These are phyloP conservation scores for Hymenotorrendiella dingleyae DNA, from an alignment of 2,329 filamentous ascomycete genomes.

Conservation along the genomic window DNA sequence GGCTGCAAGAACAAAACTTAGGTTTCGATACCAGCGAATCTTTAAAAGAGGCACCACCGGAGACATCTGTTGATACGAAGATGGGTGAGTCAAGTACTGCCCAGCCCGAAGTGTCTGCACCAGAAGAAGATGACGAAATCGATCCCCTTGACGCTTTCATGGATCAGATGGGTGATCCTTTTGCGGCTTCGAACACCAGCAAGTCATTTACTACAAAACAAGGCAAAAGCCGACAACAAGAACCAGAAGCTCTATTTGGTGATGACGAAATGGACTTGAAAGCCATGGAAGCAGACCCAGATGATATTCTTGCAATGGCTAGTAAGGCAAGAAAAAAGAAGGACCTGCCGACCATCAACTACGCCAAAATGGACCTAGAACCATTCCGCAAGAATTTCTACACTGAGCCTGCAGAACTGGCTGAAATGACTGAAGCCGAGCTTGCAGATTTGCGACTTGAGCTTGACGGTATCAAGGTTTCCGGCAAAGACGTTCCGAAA, in stretches of 20 bases:
- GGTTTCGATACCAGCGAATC: slow-evolving; percentile 29
- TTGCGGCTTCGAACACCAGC: slow-evolving; percentile 35
- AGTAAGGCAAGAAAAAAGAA: slow-evolving; percentile 75
- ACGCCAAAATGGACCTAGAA: slow-evolving; percentile 78
- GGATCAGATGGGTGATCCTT: slow-evolving; percentile 52
- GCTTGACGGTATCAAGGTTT: slow-evolving; percentile 91
- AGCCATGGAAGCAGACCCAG: slow-evolving; percentile 56
- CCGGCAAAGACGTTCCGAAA: slow-evolving; percentile 81
- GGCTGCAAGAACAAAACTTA: slow-evolving; percentile 41
- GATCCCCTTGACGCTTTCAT: slow-evolving; percentile 98
- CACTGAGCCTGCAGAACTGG: slow-evolving; percentile 78
- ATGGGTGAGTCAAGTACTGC: slow-evolving; percentile 30
- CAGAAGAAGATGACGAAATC: slow-evolving; percentile 63
- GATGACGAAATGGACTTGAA: slow-evolving; percentile 70
- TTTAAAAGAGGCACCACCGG: slow-evolving; percentile 41
- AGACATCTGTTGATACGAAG: slow-evolving; percentile 33
- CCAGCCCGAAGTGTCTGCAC: slow-evolving; percentile 20
- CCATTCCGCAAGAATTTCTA: slow-evolving; percentile 93
- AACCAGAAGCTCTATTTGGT: slow-evolving; percentile 81
- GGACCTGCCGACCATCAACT: slow-evolving; percentile 83
- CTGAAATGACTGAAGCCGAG: slow-evolving; percentile 78
- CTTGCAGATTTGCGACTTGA: slow-evolving; percentile 76
- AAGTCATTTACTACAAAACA: slow-evolving; percentile 26
- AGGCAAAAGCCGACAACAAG: slow-evolving; percentile 48
- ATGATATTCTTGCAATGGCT: slow-evolving; percentile 57